These are phyloP conservation scores for Venturia aucupariae DNA, from an alignment of 2,329 filamentous ascomycete genomes.

Conservation along the genomic window DNA sequence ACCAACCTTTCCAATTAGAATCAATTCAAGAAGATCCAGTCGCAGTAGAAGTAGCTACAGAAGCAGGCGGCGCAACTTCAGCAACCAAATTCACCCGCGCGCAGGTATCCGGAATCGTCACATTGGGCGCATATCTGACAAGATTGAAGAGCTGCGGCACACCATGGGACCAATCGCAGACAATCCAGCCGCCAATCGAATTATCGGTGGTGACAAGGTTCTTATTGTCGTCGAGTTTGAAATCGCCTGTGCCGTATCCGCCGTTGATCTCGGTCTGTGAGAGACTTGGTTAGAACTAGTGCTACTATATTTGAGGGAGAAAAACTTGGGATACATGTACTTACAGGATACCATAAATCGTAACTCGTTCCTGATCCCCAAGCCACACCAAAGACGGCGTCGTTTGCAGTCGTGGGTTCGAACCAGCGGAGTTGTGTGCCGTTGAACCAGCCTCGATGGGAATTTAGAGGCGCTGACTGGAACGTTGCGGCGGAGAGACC, in stretches of 20 bases:
- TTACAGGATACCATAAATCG: background rate
- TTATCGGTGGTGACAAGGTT: background rate
- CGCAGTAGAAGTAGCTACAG: background rate
- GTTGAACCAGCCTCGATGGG: slow-evolving; percentile 1
- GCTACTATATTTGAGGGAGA: too few species aligned
- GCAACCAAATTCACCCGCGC: background rate
- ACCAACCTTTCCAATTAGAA: background rate
- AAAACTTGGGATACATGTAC: too few species aligned
- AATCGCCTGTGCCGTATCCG: background rate
- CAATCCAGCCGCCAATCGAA: background rate
- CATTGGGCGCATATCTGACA: background rate
- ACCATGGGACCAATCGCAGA: background rate
- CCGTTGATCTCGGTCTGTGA: background rate
- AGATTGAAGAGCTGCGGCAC: background rate
- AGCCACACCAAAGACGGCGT: background rate
- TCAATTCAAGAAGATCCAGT: background rate
- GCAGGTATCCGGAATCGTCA: background rate
- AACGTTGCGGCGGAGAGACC: slow-evolving; percentile 31
- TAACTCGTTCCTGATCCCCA: background rate
- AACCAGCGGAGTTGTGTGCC: background rate
- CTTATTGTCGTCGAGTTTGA: background rate
- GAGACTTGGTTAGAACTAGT: background rate
- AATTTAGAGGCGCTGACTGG: slow-evolving; percentile 12
- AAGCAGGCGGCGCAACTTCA: background rate
- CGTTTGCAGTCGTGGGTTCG: background rate